A percentile compares a stretch with the other conserved stretches of the same genome.
phyloP scores from a whole-genome alignment of 176 grass and related monocot species.

The Oryza glumipatula region DNA sequence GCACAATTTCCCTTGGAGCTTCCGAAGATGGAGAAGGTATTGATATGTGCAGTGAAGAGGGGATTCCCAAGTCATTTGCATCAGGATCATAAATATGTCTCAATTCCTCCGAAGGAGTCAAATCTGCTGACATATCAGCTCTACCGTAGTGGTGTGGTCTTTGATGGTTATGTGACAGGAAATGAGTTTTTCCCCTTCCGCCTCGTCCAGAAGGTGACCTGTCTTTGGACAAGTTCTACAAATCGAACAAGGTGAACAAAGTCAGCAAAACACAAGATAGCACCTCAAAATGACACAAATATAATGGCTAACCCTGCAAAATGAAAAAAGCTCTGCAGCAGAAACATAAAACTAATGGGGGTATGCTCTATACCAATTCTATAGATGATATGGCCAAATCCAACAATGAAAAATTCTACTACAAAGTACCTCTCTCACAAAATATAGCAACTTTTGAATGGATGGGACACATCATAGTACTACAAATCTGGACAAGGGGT shows the following conservation, averaged over 20 bases:
- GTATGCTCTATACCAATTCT: conserved; percentile 10
- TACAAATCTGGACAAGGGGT: too few relatives aligned
- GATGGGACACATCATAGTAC: too few relatives aligned
- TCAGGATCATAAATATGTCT: conserved; percentile 43
- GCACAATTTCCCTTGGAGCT: conserved; percentile 40
- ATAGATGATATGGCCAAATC: conserved; percentile 25
- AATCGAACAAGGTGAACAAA: conserved; percentile 36
- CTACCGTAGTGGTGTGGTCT: conserved; percentile 42
- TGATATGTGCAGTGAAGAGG: conserved; percentile 34
- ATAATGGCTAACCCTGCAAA: conserved; percentile 14
- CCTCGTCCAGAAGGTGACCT: conserved; percentile 45
- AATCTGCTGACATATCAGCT: conserved; percentile 46
- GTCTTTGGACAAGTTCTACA: conserved; percentile 61
- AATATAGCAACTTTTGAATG: too few relatives aligned
- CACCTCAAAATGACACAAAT: not conserved
- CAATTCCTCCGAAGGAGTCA: conserved; percentile 42
- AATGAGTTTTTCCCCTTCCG: conserved; percentile 53
- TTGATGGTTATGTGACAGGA: conserved; percentile 46
- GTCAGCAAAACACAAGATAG: conserved; percentile 21
- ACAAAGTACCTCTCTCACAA: not conserved
- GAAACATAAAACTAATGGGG: conserved; percentile 19
- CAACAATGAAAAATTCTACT: not conserved
- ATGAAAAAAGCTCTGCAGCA: conserved; percentile 13
- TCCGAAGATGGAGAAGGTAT: conserved; percentile 29
- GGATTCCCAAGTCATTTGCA: conserved; percentile 49